A percentile compares a stretch with the other conserved stretches of the same genome.
These are phyloP conservation scores for Phytopythium cucurbitacearum DNA, from an alignment of 352 stramenopile species.

Conservation along the genomic window DNA sequence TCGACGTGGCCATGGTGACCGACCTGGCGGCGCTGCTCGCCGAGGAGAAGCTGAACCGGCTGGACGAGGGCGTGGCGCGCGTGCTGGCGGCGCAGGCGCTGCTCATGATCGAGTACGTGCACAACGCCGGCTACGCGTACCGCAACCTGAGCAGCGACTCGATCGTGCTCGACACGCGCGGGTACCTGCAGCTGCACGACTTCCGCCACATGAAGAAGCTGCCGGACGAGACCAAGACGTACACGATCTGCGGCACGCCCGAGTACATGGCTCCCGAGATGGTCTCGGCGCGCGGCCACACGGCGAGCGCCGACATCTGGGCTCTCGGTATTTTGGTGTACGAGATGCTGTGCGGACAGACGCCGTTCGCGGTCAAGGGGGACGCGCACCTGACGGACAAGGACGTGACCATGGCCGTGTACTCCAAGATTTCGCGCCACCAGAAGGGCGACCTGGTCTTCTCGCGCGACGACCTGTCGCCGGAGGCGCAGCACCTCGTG, in stretches of 20 bases:
- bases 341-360: constrained; percentile 82
- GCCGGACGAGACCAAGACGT: constrained; percentile 74
- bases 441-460: constrained; percentile 62
- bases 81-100: constrained; percentile 67
- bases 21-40: constrained; percentile 56
- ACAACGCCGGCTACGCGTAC: constrained; percentile 76
- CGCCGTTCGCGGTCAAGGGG: constrained; percentile 76
- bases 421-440: constrained; percentile 83
- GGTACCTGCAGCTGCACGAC: constrained; percentile 83
- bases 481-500: constrained; percentile 52
- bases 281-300: constrained; percentile 79
- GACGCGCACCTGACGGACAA: constrained; percentile 67
- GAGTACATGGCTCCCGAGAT: constrained; percentile 90
- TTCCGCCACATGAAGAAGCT: constrained; percentile 86
- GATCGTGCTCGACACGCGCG: constrained; percentile 73
- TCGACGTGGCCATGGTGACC: constrained; percentile 64
- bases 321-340: constrained; percentile 83
- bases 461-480: constrained; percentile 41
- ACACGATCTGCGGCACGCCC: constrained; percentile 85
- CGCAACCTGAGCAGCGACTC: constrained; percentile 85
- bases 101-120: constrained; percentile 83
- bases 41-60: constrained; percentile 49
- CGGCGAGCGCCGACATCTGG: constrained; percentile 78
- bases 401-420: constrained; percentile 80
- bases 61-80: constrained; percentile 52